Evolutionary conservation across 192 early-diverging fungal genomes (phyloP).

Genomic region (Coemansia sp.): DNA sequence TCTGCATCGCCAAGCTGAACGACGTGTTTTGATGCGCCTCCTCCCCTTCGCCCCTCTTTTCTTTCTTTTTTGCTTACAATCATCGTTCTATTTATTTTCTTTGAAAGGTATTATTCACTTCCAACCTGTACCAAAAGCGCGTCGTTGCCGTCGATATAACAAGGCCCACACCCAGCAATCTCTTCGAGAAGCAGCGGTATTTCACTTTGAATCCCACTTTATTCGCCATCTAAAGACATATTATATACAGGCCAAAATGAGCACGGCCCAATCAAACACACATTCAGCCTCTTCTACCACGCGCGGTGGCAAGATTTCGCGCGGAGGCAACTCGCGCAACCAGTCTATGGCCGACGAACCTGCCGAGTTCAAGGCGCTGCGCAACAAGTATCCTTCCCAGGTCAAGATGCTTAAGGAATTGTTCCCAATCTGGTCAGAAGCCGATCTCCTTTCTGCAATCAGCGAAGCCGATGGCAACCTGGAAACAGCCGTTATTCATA

Average conservation of each 20-base stretch:
- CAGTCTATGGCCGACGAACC: conserved; percentile 29
- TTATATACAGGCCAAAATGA: conserved; percentile 52
- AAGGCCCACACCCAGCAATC: conserved; percentile 11
- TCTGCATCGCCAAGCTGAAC: background rate
- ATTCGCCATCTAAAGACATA: conserved; percentile 27
- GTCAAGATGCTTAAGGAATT: conserved; percentile 68
- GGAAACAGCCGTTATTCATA: conserved; percentile 75
- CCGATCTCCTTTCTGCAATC: conserved; percentile 81
- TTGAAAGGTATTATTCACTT: conserved; percentile 22
- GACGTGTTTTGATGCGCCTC: background rate
- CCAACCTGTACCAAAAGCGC: conserved; percentile 49
- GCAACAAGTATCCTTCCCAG: conserved; percentile 60
- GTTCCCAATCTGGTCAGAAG: conserved; percentile 83
- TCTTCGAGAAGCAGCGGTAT: conserved; percentile 16
- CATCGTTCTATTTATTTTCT: conserved; percentile 21
- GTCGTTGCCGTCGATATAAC: conserved; percentile 20
- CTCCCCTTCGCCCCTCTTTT: background rate
- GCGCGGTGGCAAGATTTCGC: conserved; percentile 38
- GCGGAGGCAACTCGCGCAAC: conserved; percentile 28
- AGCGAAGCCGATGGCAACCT: conserved; percentile 87
- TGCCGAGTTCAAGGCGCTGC: conserved; percentile 65
- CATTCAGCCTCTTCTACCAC: conserved; percentile 29
- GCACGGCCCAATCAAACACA: conserved; percentile 53
- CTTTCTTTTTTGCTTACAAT: conserved; percentile 8
- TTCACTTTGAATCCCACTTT: conserved; percentile 2